A percentile compares a stretch with the other conserved stretches of the same genome.
These are phyloP conservation scores for Pseudocercospora musae DNA, from an alignment of 2,329 filamentous ascomycete species.

Conservation along the genomic window DNA sequence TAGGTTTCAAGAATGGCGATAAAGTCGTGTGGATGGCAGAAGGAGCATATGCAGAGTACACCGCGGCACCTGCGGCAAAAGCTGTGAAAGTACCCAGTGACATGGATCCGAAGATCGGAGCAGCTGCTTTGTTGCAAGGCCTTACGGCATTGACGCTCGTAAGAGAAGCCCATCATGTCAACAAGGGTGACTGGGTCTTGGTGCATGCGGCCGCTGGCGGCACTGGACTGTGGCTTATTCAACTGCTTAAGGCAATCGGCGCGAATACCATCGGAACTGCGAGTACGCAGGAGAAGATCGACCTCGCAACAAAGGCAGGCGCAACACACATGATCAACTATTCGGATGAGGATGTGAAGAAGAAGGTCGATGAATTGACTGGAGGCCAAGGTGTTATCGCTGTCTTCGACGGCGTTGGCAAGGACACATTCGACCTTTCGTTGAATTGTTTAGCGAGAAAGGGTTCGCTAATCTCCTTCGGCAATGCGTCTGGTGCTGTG, in stretches of 20 bases:
- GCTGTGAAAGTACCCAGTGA: constrained; percentile 62
- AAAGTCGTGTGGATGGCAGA: constrained; percentile 67
- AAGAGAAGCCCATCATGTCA: constrained; percentile 67
- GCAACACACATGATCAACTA: constrained; percentile 73
- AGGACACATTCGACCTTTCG: constrained; percentile 76
- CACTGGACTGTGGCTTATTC: constrained; percentile 70
- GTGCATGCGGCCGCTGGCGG: constrained; percentile 85
- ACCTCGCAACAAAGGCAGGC: constrained; percentile 65
- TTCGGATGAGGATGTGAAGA: constrained; percentile 54
- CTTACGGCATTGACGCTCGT: constrained; percentile 78
- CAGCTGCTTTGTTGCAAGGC: constrained; percentile 73
- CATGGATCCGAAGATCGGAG: constrained; percentile 60
- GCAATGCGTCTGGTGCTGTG: constrained; percentile 76
- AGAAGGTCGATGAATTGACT: constrained; percentile 65
- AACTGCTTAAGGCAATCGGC: constrained; percentile 69
- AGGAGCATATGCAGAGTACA: constrained; percentile 59
- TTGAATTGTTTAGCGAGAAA: constrained; percentile 72
- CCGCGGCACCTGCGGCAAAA: constrained; percentile 51
- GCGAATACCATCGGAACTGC: constrained; percentile 79
- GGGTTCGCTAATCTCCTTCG: constrained; percentile 74
- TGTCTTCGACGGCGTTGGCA: constrained; percentile 84
- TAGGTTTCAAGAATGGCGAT: constrained; percentile 61
- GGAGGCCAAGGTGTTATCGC: constrained; percentile 68
- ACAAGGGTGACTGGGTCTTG: constrained; percentile 75
- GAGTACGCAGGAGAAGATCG: constrained; percentile 68